phyloP scores from a whole-genome alignment of 208 protist genomes.

The Acanthamoeba healyi region DNA sequence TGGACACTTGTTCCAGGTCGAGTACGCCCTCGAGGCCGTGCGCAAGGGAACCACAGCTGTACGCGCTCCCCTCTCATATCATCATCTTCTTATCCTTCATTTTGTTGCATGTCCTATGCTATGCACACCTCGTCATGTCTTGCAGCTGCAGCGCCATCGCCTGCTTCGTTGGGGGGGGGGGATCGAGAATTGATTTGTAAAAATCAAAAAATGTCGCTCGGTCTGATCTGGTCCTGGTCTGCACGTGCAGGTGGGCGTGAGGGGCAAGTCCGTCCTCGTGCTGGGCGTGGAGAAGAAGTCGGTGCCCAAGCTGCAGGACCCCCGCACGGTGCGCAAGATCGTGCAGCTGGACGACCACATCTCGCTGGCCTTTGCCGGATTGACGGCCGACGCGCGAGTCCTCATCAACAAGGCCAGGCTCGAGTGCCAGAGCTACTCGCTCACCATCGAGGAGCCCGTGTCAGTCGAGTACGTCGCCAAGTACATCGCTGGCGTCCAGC shows the following conservation, averaged over 20 bases:
- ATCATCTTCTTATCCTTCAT: slow-evolving; percentile 23
- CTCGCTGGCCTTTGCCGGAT: slow-evolving; percentile 97
- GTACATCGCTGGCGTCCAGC: slow-evolving; percentile 98
- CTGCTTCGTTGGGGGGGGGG: neutral
- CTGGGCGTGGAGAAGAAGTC: slow-evolving; percentile 99
- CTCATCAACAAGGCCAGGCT: slow-evolving; percentile 98
- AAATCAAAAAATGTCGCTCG: neutral
- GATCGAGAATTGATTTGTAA: too few relatives aligned
- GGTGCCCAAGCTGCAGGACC: slow-evolving; percentile 97
- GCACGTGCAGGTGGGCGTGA: slow-evolving; percentile 91
- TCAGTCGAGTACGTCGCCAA: slow-evolving; percentile 98
- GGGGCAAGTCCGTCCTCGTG: slow-evolving; percentile 93
- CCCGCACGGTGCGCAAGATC: slow-evolving; percentile 99
- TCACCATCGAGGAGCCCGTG: slow-evolving; percentile 98
- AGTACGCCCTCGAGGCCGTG: slow-evolving; percentile 99
- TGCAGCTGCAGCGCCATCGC: neutral
- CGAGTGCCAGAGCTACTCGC: slow-evolving; percentile 98
- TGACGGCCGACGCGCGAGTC: slow-evolving; percentile 99
- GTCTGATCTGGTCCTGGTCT: neutral
- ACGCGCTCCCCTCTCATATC: neutral
- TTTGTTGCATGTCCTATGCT: too few relatives aligned
- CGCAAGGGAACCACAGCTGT: slow-evolving; percentile 97
- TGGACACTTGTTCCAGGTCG: slow-evolving; percentile 99
- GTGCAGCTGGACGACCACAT: slow-evolving; percentile 98
- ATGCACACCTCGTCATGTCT: too few relatives aligned